Percentiles rank a stretch among this genome's conserved stretches.
Conservation (phyloP, 139 green algal species). For the Eudorina sp. region DNA sequence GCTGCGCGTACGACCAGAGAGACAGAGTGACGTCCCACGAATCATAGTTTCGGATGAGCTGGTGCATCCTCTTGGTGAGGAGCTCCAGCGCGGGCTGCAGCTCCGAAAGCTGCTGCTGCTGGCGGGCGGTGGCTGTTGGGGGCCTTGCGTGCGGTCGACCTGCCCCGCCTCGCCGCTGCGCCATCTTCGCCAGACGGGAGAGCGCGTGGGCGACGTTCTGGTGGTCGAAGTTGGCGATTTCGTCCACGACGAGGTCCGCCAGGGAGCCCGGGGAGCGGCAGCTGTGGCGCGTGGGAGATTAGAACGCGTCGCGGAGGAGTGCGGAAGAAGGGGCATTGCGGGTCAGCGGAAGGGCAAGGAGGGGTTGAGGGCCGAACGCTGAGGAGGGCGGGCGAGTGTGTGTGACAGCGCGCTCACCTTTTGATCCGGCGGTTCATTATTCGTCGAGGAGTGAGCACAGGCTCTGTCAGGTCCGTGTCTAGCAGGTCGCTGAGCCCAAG, state of each 20-base stretch:
- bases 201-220: slow-evolving; percentile 35
- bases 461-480: not conserved
- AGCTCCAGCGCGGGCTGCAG: not conserved
- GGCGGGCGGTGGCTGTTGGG: not conserved
- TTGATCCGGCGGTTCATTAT: slow-evolving; percentile 45
- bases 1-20: slow-evolving; percentile 36
- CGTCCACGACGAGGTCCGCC: not conserved
- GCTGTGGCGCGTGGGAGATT: too few relatives aligned
- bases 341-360: too few relatives aligned
- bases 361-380: too few relatives aligned
- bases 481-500: slow-evolving; percentile 17
- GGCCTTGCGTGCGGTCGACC: not conserved
- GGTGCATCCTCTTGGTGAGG: slow-evolving; percentile 17
- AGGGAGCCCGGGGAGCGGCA: not conserved
- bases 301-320: too few relatives aligned
- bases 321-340: too few relatives aligned
- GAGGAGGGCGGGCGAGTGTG: too few relatives aligned
- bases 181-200: slow-evolving; percentile 25
- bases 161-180: not conserved
- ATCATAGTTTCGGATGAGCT: slow-evolving; percentile 33
- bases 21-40: slow-evolving; percentile 16
- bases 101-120: not conserved
- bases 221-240: slow-evolving; percentile 20
- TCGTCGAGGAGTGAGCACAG: not conserved
- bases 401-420: too few relatives aligned